Evolutionary conservation across 164 flowering plant species (phyloP).

Genomic region (Annona cherimola): DNA sequence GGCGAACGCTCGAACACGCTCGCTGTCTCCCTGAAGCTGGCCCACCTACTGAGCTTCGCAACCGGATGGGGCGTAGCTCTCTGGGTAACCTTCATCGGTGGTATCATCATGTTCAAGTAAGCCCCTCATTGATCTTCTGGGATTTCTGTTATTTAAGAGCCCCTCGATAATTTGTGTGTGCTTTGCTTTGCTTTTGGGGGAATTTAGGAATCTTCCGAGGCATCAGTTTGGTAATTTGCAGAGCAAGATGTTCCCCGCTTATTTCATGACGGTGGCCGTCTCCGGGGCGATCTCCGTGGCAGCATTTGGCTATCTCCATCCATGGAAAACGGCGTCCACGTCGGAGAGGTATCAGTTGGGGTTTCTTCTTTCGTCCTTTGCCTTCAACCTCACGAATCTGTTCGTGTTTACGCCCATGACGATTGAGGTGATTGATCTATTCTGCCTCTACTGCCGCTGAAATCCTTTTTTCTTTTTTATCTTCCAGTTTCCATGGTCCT

Average conservation of each 20-base stretch:
- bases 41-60: constrained; percentile 83
- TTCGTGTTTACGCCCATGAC: constrained; percentile 94
- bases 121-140: too few relatives aligned
- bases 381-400: constrained; percentile 75
- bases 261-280: constrained; percentile 63
- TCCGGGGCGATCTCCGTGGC: constrained; percentile 67
- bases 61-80: constrained; percentile 91
- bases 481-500: too few relatives aligned
- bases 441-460: too few relatives aligned
- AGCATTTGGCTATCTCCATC: constrained; percentile 79
- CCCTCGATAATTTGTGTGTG: too few relatives aligned
- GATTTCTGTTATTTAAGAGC: too few relatives aligned
- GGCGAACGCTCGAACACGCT: constrained; percentile 35
- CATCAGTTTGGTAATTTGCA: constrained; percentile 93
- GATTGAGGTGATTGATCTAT: constrained; percentile 23
- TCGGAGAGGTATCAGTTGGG: constrained; percentile 86
- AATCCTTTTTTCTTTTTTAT: too few relatives aligned
- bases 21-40: constrained; percentile 45
- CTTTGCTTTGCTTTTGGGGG: background rate
- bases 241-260: constrained; percentile 99
- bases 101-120: constrained; percentile 99
- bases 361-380: constrained; percentile 66
- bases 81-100: constrained; percentile 99
- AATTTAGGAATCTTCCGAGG: constrained; percentile 69
- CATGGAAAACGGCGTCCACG: constrained; percentile 64